Percentiles rank a stretch among this genome's conserved stretches.
These are phyloP conservation scores for Daldinia grandis DNA, from an alignment of 495 filamentous ascomycete genomes.

Conservation along the genomic window DNA sequence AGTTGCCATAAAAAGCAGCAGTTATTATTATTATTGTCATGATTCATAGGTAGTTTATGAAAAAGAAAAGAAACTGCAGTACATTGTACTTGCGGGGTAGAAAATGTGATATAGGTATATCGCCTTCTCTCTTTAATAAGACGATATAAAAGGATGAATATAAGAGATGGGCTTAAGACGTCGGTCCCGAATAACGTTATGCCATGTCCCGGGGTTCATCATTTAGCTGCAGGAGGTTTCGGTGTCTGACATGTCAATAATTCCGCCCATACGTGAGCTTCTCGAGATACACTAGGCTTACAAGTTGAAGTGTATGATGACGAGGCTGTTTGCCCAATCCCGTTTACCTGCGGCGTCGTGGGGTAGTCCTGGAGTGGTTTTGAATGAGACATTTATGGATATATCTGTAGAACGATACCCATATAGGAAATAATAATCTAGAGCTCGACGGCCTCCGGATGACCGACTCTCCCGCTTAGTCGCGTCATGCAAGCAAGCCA, in stretches of 20 bases:
- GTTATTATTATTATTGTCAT: too few species aligned
- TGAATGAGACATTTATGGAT: neutral
- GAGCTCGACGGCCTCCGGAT: conserved; percentile 9
- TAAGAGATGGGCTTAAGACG: neutral
- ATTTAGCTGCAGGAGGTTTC: neutral
- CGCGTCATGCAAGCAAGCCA: conserved; percentile 16
- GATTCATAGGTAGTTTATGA: too few species aligned
- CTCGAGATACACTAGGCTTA: neutral
- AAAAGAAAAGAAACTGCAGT: too few species aligned
- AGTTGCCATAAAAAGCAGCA: too few species aligned
- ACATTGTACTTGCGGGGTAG: too few species aligned
- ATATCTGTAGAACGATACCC: neutral
- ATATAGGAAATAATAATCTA: conserved; percentile 10
- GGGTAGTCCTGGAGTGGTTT: neutral
- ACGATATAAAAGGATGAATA: neutral
- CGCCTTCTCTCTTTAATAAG: too few species aligned
- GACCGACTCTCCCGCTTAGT: conserved; percentile 22
- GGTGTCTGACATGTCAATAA: neutral
- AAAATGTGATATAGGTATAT: too few species aligned
- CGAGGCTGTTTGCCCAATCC: neutral
- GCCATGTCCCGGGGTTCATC: neutral
- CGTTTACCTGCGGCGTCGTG: neutral
- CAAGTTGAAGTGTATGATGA: neutral
- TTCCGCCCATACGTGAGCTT: neutral
- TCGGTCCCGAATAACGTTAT: conserved; percentile 4